Evolutionary conservation across 805 yeast species (phyloP).

Genomic region (Kregervanrija pseudodelftensis): DNA sequence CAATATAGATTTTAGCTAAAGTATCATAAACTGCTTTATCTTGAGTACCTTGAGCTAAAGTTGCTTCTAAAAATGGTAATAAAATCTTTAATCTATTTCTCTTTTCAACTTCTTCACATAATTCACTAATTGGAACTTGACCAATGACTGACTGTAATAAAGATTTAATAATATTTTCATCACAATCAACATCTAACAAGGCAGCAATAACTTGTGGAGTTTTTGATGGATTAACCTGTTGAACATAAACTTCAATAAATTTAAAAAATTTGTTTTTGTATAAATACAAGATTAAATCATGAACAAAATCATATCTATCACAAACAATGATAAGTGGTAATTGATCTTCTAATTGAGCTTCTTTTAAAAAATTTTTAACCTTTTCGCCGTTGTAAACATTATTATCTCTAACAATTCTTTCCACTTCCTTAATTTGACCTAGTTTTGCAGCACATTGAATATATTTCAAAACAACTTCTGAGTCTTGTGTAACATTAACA

Average conservation of each 20-base stretch:
- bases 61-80: conserved; percentile 87
- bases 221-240: conserved; percentile 91
- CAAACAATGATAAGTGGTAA: conserved; percentile 94
- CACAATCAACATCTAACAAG: conserved; percentile 94
- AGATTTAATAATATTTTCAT: conserved; percentile 76
- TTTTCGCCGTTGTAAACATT: conserved; percentile 93
- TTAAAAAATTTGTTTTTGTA: conserved; percentile 95
- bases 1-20: conserved; percentile 95
- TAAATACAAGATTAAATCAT: conserved; percentile 85
- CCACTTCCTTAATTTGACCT: conserved; percentile 90
- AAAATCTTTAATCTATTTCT: conserved; percentile 88
- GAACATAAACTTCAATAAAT: conserved; percentile 96
- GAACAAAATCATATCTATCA: conserved; percentile 85
- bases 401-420: conserved; percentile 91
- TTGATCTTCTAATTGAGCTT: conserved; percentile 89
- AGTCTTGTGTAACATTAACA: conserved; percentile 88
- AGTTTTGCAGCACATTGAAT: conserved; percentile 89
- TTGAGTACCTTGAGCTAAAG: conserved; percentile 73
- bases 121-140: conserved; percentile 84
- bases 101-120: conserved; percentile 92
- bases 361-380: conserved; percentile 95
- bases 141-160: conserved; percentile 82
- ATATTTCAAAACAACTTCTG: conserved; percentile 93
- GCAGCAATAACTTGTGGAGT: conserved; percentile 98
- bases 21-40: conserved; percentile 93